A percentile compares a stretch with the other conserved stretches of the same genome.
Conservation (phyloP, 192 early-diverging fungal species). For the Mortierella claussenii region DNA sequence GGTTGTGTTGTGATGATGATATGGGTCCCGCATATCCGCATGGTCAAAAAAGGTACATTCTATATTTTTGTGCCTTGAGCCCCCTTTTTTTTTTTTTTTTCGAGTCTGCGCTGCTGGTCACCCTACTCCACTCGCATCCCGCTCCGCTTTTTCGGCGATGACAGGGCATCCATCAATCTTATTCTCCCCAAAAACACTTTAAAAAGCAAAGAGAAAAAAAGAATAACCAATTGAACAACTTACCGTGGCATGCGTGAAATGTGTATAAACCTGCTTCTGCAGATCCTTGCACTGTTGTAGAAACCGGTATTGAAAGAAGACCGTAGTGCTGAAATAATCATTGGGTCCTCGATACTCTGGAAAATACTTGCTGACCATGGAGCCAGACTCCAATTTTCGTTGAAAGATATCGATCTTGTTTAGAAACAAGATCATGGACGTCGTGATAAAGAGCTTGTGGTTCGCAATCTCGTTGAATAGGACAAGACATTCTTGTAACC, state of each 20-base stretch:
- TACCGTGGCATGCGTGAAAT: slow-evolving; percentile 62
- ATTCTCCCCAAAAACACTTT: not conserved
- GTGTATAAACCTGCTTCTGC: slow-evolving; percentile 60
- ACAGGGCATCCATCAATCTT: slow-evolving; percentile 3
- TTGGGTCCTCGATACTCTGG: slow-evolving; percentile 65
- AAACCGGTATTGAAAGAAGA: slow-evolving; percentile 60
- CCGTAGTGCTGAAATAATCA: slow-evolving; percentile 56
- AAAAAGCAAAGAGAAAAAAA: too few relatives aligned
- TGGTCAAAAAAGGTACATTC: too few relatives aligned
- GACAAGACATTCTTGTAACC: slow-evolving; percentile 57
- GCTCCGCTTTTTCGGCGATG: too few relatives aligned
- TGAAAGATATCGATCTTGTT: slow-evolving; percentile 76
- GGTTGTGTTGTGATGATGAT: too few relatives aligned
- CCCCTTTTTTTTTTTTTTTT: too few relatives aligned
- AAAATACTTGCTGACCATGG: slow-evolving; percentile 62
- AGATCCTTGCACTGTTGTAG: slow-evolving; percentile 53
- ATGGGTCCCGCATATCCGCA: too few relatives aligned
- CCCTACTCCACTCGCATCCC: too few relatives aligned
- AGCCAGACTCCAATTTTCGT: slow-evolving; percentile 57
- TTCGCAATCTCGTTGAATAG: slow-evolving; percentile 58
- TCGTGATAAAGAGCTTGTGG: slow-evolving; percentile 61
- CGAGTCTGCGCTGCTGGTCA: too few relatives aligned
- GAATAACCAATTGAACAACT: slow-evolving; percentile 13
- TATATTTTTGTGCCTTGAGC: too few relatives aligned
- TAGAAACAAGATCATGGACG: slow-evolving; percentile 69